Evolutionary conservation across 495 filamentous ascomycete species (phyloP), one percentile per base, ranked within the genome.

Genomic region (Neurospora tetrasperma): DNA sequence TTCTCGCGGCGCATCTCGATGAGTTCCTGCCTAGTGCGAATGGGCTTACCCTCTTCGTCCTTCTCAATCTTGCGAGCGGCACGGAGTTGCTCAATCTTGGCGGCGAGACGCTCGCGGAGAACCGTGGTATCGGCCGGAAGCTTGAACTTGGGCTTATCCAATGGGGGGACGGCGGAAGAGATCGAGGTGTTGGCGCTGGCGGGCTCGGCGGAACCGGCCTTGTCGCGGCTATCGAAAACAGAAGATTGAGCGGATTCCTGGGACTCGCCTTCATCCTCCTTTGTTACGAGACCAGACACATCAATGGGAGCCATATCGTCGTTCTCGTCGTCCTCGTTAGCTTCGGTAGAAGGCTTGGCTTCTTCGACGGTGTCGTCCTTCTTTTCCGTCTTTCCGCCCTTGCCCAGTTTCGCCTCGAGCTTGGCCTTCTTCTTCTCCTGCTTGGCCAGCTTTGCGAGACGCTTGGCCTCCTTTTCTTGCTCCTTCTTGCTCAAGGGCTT

Each of bases 1-100:
- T 97, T 97, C 78, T 91, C 89, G 70, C 95, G 89, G 5, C 96
- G 89, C 18, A 91, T 86, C 81, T 98, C 96, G 76, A 99, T 91
- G 3, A 99, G 87, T 75, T 98, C 94, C 82, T 96, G 90, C 69
- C 94, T 86, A 72, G 90, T 96, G 66, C 90, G 88, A 48, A 95
- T 90, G 38, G 93, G 91, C 73, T 90, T 88, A 74, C 92, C 92
- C 77, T 97, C 88, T 6, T 88, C 85, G 16, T 90, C 92, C 54
- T 66, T 66, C 75, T 94, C 92, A 31, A 94, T 94, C 77, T 96
- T 95, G 69, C 94, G 90, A 35, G 86, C 87, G 1, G 92, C 91
- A 70, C 94, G 91, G 35, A 99, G 88, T 38, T 88, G 90, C 74
- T 94, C 90, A 70, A 99, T 92, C 72, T 88, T 92, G 75, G 90